Evolutionary conservation across 495 filamentous ascomycete genomes (phyloP).

Genomic region (Aspergillus kassunensis): DNA sequence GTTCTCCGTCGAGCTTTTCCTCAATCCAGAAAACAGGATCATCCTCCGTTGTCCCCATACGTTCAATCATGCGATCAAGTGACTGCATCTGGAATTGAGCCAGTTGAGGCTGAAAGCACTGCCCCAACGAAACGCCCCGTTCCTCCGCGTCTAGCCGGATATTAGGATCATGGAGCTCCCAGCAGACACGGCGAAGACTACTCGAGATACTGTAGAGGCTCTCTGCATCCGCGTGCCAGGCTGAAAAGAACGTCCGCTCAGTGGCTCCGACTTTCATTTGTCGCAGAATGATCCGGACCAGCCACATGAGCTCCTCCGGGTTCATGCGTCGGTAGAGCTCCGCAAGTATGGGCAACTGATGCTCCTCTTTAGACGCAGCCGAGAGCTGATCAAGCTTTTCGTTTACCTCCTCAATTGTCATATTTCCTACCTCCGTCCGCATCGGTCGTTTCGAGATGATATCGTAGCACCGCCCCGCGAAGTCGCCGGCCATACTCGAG

Average conservation of each 20-base stretch:
- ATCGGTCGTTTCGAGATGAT: conserved; percentile 82
- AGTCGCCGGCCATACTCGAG: conserved; percentile 75
- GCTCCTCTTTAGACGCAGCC: conserved; percentile 68
- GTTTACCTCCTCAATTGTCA: conserved; percentile 89
- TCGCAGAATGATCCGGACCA: conserved; percentile 88
- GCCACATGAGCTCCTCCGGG: conserved; percentile 87
- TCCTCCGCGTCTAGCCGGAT: conserved; percentile 72
- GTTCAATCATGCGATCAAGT: conserved; percentile 75
- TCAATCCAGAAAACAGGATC: conserved; percentile 90
- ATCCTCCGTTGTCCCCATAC: conserved; percentile 64
- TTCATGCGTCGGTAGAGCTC: conserved; percentile 90
- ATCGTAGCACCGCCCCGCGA: conserved; percentile 82
- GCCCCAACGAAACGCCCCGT: conserved; percentile 76
- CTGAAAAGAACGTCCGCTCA: conserved; percentile 83
- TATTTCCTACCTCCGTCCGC: conserved; percentile 64
- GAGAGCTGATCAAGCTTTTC: conserved; percentile 77
- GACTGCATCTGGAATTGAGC: conserved; percentile 92
- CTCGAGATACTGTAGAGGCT: conserved; percentile 87
- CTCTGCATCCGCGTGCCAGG: conserved; percentile 94
- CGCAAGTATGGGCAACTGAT: conserved; percentile 74
- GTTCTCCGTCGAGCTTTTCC: conserved; percentile 94
- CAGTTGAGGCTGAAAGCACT: conserved; percentile 95
- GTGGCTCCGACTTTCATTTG: conserved; percentile 99
- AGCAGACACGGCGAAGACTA: conserved; percentile 85
- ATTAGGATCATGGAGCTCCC: conserved; percentile 81